Base-by-base conservation (phyloP, 352 stramenopile genomes). In the Hyphochytrium catenoides region DNA sequence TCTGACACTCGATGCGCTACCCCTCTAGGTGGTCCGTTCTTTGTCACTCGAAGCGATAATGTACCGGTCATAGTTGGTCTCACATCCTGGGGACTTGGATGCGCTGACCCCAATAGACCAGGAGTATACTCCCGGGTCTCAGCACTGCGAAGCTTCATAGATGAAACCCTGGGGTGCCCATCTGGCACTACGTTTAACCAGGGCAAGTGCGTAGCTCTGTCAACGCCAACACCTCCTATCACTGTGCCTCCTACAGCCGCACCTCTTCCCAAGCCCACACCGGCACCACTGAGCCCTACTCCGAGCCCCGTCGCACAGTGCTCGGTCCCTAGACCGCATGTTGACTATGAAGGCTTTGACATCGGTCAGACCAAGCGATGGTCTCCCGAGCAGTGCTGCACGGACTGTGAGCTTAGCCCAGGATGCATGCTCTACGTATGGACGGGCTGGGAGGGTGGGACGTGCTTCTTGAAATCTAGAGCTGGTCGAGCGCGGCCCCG, bases 51-150 rank as follows among this genome's bases (percentile, higher is more conserved):
- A 2, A 37, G 46, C 17, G 18, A 29, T 17, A 32, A 31, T n/a
- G 47, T 45, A 8, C 36, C 23, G 1, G 17, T 46, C 18, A 40
- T n/a, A n/a, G n/a, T 55, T n/a, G 48, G 48, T 8, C 25, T 51
- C 4, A 40, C 52, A 14, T 50, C 40, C 35, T 55, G 48, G 44
- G 48, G 48, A 5, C 25, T 34, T 5, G 43, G 32, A 24, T 51
- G 46, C 34, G 41, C 20, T 1, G 12, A 28, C 18, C 27, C 23
- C 18, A 34, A 47, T 35, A 36, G 43, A 39, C 62, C 62, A 0
- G 60, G 55, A 19, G 56, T 75, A 5, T 69, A 73, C 48, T 52
- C 59, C 2, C 50, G 56, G 18, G 39, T 73, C 2, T 40, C 52
- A 0, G 16, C 21, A 11, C 33, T 16, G 16, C n/a, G 21, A 6